Evolutionary conservation across 129 eudicot species (phyloP).

Genomic region (Logfia minima): DNA sequence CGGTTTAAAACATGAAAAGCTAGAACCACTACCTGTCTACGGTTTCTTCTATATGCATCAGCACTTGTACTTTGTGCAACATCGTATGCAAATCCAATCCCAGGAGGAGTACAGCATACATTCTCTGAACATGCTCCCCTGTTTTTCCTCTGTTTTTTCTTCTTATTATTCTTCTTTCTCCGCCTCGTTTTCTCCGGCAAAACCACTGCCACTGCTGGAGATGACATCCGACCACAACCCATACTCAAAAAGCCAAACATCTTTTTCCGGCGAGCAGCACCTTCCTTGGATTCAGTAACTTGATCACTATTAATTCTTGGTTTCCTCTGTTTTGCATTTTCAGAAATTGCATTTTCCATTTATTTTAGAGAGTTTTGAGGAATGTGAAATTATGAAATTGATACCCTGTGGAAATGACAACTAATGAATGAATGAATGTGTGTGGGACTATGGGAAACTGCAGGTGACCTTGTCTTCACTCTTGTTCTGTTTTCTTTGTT

Average conservation of each 20-base stretch:
- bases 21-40: conserved; percentile 32
- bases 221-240: conserved; percentile 36
- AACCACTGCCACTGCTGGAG: conserved; percentile 22
- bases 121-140: conserved; percentile 30
- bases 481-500: conserved; percentile 41
- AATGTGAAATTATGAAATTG: conserved; percentile 8
- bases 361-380: conserved; percentile 13
- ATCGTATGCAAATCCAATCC: conserved; percentile 40
- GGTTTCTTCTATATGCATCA: conserved; percentile 33
- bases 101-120: conserved; percentile 52
- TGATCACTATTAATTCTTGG: conserved; percentile 15
- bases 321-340: conserved; percentile 14
- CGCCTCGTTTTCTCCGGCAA: conserved; percentile 28
- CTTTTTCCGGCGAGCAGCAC: conserved; percentile 24
- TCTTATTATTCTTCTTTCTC: conserved; percentile 25
- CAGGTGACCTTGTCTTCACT: conserved; percentile 38
- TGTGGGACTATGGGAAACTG: conserved; percentile 34
- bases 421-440: conserved; percentile 26
- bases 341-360: conserved; percentile 28
- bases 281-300: not conserved
- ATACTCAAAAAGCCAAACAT: conserved; percentile 32
- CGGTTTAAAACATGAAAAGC: not conserved
- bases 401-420: conserved; percentile 21
- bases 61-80: conserved; percentile 41
- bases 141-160: conserved; percentile 36